A percentile compares a stretch with the other conserved stretches of the same genome.
Evolutionary conservation across 2,329 filamentous ascomycete genomes (phyloP).

Genomic region (Drechslerella stenobrocha): DNA sequence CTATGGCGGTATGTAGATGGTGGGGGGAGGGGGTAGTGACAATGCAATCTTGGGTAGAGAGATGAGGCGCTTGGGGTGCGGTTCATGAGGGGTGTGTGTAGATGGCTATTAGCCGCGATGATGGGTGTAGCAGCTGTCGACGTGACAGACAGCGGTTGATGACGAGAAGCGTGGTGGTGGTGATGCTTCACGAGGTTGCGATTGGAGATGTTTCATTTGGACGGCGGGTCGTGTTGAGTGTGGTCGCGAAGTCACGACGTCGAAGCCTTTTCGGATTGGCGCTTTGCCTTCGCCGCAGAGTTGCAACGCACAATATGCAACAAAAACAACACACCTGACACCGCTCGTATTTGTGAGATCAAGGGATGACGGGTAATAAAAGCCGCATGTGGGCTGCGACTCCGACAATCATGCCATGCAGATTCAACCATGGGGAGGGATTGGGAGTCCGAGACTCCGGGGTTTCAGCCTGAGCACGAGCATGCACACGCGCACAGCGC

Average conservation of each 20-base stretch:
- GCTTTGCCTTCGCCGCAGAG: no score
- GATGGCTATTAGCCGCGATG: neutral
- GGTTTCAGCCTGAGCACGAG: neutral
- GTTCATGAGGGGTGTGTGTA: neutral
- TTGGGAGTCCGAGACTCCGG: no score
- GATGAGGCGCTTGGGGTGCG: neutral
- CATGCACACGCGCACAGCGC: constrained; percentile 1
- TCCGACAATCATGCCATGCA: neutral
- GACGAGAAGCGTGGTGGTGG: no score
- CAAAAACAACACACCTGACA: neutral
- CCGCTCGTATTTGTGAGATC: neutral
- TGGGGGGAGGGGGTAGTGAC: neutral
- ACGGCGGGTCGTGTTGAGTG: no score
- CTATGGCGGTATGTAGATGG: neutral
- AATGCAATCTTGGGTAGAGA: neutral
- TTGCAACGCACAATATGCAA: no score
- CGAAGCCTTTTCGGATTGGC: no score
- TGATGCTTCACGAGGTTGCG: no score
- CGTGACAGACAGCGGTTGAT: no score
- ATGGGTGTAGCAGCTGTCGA: neutral
- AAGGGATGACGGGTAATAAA: neutral
- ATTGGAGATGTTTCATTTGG: no score
- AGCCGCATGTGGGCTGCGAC: neutral
- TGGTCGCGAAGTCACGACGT: neutral
- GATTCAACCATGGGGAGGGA: neutral